phyloP scores from a whole-genome alignment of 2,329 filamentous ascomycete species.

The Endocalyx cinctus region DNA sequence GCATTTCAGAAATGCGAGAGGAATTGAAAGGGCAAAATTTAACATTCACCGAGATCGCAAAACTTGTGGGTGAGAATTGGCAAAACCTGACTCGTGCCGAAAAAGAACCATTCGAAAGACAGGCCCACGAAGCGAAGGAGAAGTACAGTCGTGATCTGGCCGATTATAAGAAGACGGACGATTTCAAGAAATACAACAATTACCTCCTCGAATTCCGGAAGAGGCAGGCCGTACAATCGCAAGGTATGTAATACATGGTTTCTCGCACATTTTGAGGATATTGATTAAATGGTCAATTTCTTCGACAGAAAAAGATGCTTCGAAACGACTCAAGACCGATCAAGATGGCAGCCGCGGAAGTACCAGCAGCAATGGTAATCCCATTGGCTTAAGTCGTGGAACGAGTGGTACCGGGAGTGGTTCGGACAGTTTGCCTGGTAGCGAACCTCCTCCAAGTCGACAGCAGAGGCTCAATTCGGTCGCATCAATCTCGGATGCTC shows the following conservation, averaged over 20 bases:
- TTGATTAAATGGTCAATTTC: conserved; percentile 7
- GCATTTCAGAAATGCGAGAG: conserved; percentile 68
- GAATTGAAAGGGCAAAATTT: conserved; percentile 71
- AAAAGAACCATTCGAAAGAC: conserved; percentile 68
- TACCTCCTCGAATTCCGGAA: conserved; percentile 77
- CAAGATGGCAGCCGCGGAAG: conserved; percentile 30
- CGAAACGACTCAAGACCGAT: conserved; percentile 47
- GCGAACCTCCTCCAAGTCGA: conserved; percentile 42
- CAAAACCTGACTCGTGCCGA: conserved; percentile 63
- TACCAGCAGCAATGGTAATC: conserved; percentile 37
- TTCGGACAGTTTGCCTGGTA: conserved; percentile 43
- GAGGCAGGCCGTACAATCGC: conserved; percentile 56
- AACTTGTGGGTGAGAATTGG: conserved; percentile 78
- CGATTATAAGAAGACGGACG: conserved; percentile 72
- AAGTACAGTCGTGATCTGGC: conserved; percentile 68
- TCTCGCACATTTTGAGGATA: too few species aligned
- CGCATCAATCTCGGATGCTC: conserved; percentile 41
- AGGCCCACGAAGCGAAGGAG: conserved; percentile 70
- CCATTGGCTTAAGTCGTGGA: conserved; percentile 34
- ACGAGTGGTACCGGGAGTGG: conserved; percentile 39
- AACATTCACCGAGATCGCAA: conserved; percentile 79
- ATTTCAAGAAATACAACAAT: conserved; percentile 63
- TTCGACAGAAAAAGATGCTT: conserved; percentile 39
- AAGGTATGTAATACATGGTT: conserved; percentile 46
- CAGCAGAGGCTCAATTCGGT: conserved; percentile 46